Evolutionary conservation across 495 filamentous ascomycete genomes (phyloP).

Genomic region (Glutinoglossum americanum): DNA sequence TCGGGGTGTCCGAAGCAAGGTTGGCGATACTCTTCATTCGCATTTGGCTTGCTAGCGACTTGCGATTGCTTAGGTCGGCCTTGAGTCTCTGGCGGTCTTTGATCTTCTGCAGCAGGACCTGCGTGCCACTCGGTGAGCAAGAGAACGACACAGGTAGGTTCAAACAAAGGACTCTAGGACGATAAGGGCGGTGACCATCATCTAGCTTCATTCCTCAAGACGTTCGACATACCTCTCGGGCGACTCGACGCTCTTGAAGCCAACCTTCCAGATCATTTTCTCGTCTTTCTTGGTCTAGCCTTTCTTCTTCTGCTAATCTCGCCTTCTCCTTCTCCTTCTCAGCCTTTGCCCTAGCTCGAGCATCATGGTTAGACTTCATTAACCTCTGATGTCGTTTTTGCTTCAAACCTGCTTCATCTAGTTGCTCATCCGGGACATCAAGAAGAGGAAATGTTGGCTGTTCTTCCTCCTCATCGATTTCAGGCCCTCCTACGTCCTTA

Average conservation of each 20-base stretch:
- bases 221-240: slow-evolving; percentile 30
- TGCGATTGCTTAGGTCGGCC: slow-evolving; percentile 82
- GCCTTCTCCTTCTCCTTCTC: slow-evolving; percentile 88
- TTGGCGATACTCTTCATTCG: slow-evolving; percentile 98
- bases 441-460: slow-evolving; percentile 69
- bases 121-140: slow-evolving; percentile 1
- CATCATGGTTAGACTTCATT: slow-evolving; percentile 84
- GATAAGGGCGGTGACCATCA: not conserved
- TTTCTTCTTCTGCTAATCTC: slow-evolving; percentile 56
- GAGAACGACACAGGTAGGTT: not conserved
- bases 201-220: not conserved
- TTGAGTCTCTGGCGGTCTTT: slow-evolving; percentile 85
- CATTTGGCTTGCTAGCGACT: slow-evolving; percentile 83
- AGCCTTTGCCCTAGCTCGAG: slow-evolving; percentile 70
- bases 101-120: slow-evolving; percentile 53
- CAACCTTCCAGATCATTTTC: slow-evolving; percentile 71
- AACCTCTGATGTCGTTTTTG: slow-evolving; percentile 80
- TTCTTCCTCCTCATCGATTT: slow-evolving; percentile 52
- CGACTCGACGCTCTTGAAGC: slow-evolving; percentile 58
- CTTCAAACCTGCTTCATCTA: slow-evolving; percentile 78
- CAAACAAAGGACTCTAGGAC: not conserved
- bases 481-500: slow-evolving; percentile 72
- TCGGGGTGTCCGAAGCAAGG: slow-evolving; percentile 72
- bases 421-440: slow-evolving; percentile 72
- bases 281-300: slow-evolving; percentile 61